These are phyloP conservation scores for Pseudomassariella vexata DNA, from an alignment of 2,329 filamentous ascomycete genomes.

Conservation along the genomic window DNA sequence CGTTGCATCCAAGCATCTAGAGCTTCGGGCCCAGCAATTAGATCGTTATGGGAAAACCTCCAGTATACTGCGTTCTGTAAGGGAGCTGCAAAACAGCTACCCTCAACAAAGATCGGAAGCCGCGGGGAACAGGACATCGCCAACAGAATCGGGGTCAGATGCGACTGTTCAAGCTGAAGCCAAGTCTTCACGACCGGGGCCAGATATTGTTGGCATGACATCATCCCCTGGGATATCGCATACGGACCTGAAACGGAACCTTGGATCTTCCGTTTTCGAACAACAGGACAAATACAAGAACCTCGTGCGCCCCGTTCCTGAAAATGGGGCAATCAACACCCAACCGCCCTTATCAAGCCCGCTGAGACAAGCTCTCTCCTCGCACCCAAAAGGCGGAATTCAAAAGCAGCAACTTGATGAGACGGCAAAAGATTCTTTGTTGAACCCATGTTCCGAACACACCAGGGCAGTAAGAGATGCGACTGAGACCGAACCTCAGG, in stretches of 20 bases:
- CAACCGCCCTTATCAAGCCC: too few species aligned
- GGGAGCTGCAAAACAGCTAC: constrained; percentile 11
- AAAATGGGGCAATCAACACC: too few species aligned
- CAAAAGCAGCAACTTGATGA: too few species aligned
- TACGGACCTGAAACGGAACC: neutral
- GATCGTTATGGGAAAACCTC: constrained; percentile 43
- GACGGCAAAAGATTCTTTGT: too few species aligned
- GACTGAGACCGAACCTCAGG: constrained; percentile 8
- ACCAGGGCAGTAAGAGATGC: too few species aligned
- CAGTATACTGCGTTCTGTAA: constrained; percentile 32
- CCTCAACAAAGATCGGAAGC: too few species aligned
- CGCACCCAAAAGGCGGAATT: too few species aligned
- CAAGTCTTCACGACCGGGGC: neutral
- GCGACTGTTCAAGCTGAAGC: neutral
- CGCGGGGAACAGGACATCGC: neutral
- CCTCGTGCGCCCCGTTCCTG: too few species aligned
- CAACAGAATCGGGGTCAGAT: neutral
- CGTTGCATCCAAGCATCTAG: constrained; percentile 58
- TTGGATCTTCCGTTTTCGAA: neutral
- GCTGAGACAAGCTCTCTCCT: too few species aligned
- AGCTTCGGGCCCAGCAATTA: constrained; percentile 49
- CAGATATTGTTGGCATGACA: too few species aligned
- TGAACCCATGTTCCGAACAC: too few species aligned
- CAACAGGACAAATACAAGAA: constrained; percentile 2
- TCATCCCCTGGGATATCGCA: too few species aligned